A percentile compares a stretch with the other conserved stretches of the same genome.
These are phyloP conservation scores for Arachnomyces sp. DNA, from an alignment of 2,329 filamentous ascomycete genomes.

Conservation along the genomic window DNA sequence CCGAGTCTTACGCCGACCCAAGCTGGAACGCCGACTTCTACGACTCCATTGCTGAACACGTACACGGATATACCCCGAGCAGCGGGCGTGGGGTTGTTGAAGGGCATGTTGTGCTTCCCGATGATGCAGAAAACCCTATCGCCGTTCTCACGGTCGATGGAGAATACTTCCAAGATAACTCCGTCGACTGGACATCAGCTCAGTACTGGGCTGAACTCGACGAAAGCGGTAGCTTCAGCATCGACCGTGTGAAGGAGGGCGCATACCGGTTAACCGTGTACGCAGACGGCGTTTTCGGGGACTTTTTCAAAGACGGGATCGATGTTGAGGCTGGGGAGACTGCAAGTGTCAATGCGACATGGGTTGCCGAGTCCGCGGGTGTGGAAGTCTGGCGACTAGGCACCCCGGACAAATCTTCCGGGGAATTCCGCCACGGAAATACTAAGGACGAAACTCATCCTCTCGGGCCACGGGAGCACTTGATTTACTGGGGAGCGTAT, in stretches of 20 bases:
- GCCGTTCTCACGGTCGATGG: constrained; percentile 48
- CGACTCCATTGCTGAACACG: constrained; percentile 52
- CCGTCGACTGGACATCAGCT: constrained; percentile 45
- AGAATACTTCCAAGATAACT: constrained; percentile 53
- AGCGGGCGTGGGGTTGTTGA: constrained; percentile 44
- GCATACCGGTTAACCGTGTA: constrained; percentile 57
- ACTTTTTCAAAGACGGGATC: constrained; percentile 48
- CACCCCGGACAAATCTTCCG: constrained; percentile 52
- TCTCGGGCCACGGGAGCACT: constrained; percentile 48
- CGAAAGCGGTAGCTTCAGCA: constrained; percentile 40
- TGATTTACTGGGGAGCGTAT: constrained; percentile 54
- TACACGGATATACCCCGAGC: constrained; percentile 52
- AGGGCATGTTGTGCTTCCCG: constrained; percentile 45
- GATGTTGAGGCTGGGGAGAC: constrained; percentile 36
- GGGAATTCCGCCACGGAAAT: constrained; percentile 53
- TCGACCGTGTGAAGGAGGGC: constrained; percentile 48
- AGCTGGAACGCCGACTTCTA: constrained; percentile 55
- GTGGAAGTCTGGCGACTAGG: constrained; percentile 56
- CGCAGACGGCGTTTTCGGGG: constrained; percentile 54
- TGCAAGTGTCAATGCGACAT: constrained; percentile 33
- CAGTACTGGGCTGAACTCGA: constrained; percentile 56
- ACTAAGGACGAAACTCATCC: constrained; percentile 41
- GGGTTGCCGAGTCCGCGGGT: constrained; percentile 49
- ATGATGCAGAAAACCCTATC: constrained; percentile 43
- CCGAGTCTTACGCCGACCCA: constrained; percentile 42